Evolutionary conservation across 2,329 filamentous ascomycete genomes (phyloP).

Genomic region (Rhynchosporium agropyri): DNA sequence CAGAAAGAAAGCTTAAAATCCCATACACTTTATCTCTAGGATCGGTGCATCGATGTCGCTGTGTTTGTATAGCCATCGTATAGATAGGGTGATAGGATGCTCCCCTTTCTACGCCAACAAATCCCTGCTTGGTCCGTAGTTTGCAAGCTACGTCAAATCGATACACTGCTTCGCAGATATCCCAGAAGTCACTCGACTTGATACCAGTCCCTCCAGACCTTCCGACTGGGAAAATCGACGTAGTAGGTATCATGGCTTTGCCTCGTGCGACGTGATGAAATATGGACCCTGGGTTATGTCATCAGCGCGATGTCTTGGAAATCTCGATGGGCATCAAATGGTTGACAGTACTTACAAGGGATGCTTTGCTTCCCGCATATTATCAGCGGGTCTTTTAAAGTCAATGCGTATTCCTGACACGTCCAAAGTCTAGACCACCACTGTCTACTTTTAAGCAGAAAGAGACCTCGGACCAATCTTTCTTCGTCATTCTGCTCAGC

Average conservation of each 20-base stretch:
- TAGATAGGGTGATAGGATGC: background rate
- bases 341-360: background rate
- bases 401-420: conserved; percentile 6
- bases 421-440: conserved; percentile 13
- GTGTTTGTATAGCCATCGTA: background rate
- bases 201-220: background rate
- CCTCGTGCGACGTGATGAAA: background rate
- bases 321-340: background rate
- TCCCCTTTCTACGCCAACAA: background rate
- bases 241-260: background rate
- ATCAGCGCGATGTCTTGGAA: background rate
- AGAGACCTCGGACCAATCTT: background rate
- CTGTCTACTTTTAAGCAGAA: background rate
- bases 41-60: background rate
- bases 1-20: background rate
- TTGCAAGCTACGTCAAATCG: background rate
- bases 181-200: background rate
- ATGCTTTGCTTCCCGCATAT: background rate
- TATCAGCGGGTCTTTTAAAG: background rate
- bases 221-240: background rate
- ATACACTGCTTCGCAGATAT: background rate
- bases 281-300: background rate
- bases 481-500: background rate
- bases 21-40: background rate
- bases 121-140: background rate